A percentile compares a stretch with the other conserved stretches of the same genome.
Conservation (phyloP, 352 stramenopile species). For the Phytopythium sindhum region DNA sequence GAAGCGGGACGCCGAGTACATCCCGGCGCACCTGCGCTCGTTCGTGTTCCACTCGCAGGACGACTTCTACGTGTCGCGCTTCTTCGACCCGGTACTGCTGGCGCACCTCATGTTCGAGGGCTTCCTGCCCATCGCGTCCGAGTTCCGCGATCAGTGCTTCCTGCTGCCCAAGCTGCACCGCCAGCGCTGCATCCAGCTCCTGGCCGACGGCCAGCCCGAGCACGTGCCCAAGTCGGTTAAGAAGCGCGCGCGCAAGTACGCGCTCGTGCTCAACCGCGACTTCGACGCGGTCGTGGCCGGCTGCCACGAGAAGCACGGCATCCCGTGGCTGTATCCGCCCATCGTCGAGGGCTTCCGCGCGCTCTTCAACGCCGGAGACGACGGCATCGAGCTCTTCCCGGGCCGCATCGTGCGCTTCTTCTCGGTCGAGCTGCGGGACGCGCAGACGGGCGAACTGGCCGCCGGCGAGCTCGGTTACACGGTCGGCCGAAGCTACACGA, state of each 20-base stretch:
- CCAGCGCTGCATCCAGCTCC: constrained; percentile 83
- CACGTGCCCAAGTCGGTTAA: constrained; percentile 89
- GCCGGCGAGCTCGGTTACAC: constrained; percentile 93
- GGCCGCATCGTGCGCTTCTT: constrained; percentile 77
- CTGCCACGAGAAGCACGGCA: constrained; percentile 91
- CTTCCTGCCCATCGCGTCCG: constrained; percentile 93
- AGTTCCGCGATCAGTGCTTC: constrained; percentile 61
- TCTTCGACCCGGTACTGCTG: constrained; percentile 87
- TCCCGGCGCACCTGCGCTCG: constrained; percentile 77
- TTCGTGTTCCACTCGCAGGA: constrained; percentile 91
- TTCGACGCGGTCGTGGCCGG: constrained; percentile 88
- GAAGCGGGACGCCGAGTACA: constrained; percentile 70
- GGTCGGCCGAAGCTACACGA: constrained; percentile 91
- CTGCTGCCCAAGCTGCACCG: constrained; percentile 89
- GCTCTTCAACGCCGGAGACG: constrained; percentile 54
- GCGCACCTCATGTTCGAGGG: constrained; percentile 92
- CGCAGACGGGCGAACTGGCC: constrained; percentile 65
- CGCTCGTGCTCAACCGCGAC: constrained; percentile 83
- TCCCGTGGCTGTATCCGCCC: constrained; percentile 91
- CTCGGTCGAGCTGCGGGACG: constrained; percentile 90
- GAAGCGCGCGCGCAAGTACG: constrained; percentile 89
- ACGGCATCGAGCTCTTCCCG: constrained; percentile 60
- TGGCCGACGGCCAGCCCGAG: constrained; percentile 28
- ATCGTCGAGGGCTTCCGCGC: constrained; percentile 83
- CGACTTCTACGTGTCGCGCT: constrained; percentile 91